Percentiles rank a stretch among this genome's conserved stretches.
These are phyloP conservation scores for Wickerhamiella alocasiicola DNA, from an alignment of 805 yeast genomes.

Conservation along the genomic window DNA sequence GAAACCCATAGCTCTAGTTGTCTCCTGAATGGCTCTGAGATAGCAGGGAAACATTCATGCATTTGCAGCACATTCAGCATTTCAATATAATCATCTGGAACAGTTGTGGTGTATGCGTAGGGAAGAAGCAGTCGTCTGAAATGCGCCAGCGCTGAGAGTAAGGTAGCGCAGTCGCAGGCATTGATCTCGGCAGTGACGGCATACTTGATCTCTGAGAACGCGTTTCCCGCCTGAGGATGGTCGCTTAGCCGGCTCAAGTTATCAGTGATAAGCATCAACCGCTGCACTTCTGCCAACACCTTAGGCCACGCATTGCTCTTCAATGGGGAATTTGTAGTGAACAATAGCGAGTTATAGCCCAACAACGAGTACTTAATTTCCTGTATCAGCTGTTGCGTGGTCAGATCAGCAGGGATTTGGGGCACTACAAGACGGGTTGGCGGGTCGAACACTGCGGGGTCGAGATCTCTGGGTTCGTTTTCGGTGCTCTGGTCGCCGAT, in stretches of 20 bases:
- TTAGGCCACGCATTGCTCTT: neutral
- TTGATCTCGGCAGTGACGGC: neutral
- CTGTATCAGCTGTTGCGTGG: slow-evolving; percentile 2
- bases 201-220: neutral
- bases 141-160: neutral
- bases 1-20: neutral
- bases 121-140: neutral
- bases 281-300: neutral
- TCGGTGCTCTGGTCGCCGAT: neutral
- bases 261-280: neutral
- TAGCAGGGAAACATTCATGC: neutral
- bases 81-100: neutral
- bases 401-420: neutral
- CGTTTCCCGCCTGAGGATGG: slow-evolving; percentile 3
- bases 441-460: neutral
- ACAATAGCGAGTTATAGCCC: slow-evolving; percentile 12
- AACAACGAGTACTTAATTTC: slow-evolving; percentile 14
- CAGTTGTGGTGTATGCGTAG: neutral
- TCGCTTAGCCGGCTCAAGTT: neutral
- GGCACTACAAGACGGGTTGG: neutral
- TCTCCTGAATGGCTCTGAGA: neutral
- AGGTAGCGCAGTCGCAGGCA: neutral
- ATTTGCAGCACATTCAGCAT: neutral
- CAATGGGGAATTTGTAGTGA: neutral
- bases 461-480: neutral